Base-by-base conservation (phyloP, 2,329 filamentous ascomycete genomes). In the Pseudocercospora crystallina region DNA sequence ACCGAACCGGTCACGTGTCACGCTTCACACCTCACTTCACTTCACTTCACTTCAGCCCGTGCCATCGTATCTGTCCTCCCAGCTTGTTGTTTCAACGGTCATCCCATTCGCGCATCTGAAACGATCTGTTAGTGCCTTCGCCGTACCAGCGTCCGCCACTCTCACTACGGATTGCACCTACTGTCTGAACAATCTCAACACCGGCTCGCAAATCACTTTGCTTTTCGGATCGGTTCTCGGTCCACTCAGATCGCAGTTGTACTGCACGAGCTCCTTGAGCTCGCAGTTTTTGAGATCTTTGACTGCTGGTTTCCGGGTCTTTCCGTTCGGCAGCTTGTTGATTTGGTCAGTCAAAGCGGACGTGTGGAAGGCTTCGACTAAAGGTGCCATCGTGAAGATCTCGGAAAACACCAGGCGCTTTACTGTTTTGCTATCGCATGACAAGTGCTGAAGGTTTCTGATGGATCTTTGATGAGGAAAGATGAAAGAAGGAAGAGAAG, bases 21-120 rank as follows among this genome's bases (percentile, higher is more conserved):
- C 50, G 46, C 20, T 13, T 42, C 20, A 32, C 14, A 13, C 36
- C 33, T 39, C 40, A 43, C 43, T 26, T 43, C 31, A 30, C 38
- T 33, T 47, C 39, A 51, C 15, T 34, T 45, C 51, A 49, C 53
- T 34, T 52, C 38, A 46, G 20, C 20, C 14, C 20, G 13, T 44
- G 29, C 51, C 35, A 54, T 64, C 61, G 43, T 64, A 64, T 64
- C 67, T 60, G 17, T 65, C 73, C 62, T 84, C 82, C 80, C 80
- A 83, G 42, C 75, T 73, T 32, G 82, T 85, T 31, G 82, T 85
- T 66, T 85, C 82, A 11, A 84, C 79, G 40, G 76, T 80, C 59
- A 83, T 64, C 14, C 80, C 80, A 59, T 75, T 71, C 20, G 74
- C 75, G 65, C 81, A 78, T 58, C 74, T 79, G 58, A 29, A 48